Evolutionary conservation across 768 basidiomycete species (phyloP), one percentile per base, ranked within the genome.

Genomic region (Kwoniella heveanensis): DNA sequence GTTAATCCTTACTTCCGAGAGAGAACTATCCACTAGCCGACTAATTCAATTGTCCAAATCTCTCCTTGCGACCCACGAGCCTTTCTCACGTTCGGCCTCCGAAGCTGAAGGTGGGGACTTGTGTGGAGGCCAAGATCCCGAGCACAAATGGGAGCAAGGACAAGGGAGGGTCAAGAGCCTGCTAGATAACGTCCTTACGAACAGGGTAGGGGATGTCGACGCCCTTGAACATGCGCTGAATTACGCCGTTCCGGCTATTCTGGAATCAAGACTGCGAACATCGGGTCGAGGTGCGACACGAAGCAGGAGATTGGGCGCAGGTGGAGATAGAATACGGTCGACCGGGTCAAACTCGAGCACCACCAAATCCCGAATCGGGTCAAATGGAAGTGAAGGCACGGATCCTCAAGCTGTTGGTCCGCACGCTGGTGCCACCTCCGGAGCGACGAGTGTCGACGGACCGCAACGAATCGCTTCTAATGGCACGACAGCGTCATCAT

Each of bases 101-200:
- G n/a, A n/a, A n/a, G n/a, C n/a, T n/a, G n/a, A n/a, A n/a, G n/a
- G n/a, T n/a, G n/a, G n/a, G n/a, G n/a, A n/a, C n/a, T n/a, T n/a
- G n/a, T n/a, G n/a, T n/a, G n/a, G n/a, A n/a, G n/a, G n/a, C n/a
- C n/a, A n/a, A n/a, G n/a, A n/a, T n/a, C n/a, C n/a, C 9, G 54
- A 39, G 6, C 13, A 47, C n/a, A 12, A 29, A n/a, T 26, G 39
- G 39, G 39, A 44, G 39, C 39, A 44, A 17, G 21, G 24, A 22
- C 47, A 57, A 52, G 22, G 49, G 4, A 13, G 54, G 8, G 54
- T 60, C 13, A 64, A 54, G 47, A 25, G 26, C 15, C 39, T 70
- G 22, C 64, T 73, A 39, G 72, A 76, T 56, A 68, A 71, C 26
- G 71, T 87, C 21, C 86, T 92, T 72, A 87, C 95, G 4, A 73